Evolutionary conservation across 1,284 basidiomycete genomes (phyloP).

Genomic region (Ceratobasidium sp.): DNA sequence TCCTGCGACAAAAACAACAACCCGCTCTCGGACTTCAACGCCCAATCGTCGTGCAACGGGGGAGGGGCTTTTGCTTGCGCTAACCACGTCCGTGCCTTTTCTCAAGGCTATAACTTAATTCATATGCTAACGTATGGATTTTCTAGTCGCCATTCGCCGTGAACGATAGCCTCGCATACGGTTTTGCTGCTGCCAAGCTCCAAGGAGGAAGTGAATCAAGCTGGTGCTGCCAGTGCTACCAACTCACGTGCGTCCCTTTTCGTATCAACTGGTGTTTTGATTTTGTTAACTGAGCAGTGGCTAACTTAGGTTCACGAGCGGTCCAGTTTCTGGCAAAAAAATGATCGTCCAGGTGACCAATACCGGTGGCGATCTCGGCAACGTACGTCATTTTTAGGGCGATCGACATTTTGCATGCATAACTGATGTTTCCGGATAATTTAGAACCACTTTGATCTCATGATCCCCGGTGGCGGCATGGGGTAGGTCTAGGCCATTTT

Average conservation of each 20-base stretch:
- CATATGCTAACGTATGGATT: not conserved
- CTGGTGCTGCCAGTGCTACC: constrained; percentile 51
- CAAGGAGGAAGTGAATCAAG: constrained; percentile 43
- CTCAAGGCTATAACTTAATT: not conserved
- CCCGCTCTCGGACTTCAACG: constrained; percentile 42
- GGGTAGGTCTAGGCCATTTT: constrained; percentile 37
- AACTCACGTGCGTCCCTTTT: constrained; percentile 45
- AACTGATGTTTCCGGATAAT: not conserved
- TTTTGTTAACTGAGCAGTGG: no score
- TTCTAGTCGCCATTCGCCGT: constrained; percentile 47
- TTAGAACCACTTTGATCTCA: constrained; percentile 49
- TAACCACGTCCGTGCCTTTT: constrained; percentile 12
- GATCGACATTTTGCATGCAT: not conserved
- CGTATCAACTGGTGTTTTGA: not conserved
- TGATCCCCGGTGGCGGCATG: constrained; percentile 50
- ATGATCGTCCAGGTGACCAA: no score
- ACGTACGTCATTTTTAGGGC: no score
- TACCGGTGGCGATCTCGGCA: constrained; percentile 49
- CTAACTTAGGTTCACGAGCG: constrained; percentile 49
- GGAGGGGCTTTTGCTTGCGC: constrained; percentile 49
- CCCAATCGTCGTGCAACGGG: constrained; percentile 44
- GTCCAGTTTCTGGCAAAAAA: constrained; percentile 47
- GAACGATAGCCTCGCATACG: constrained; percentile 48
- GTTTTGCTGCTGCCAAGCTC: constrained; percentile 49
- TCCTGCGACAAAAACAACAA: constrained; percentile 50